Evolutionary conservation across 306 rosid species (phyloP).

Genomic region (Astragalus membranaceus): DNA sequence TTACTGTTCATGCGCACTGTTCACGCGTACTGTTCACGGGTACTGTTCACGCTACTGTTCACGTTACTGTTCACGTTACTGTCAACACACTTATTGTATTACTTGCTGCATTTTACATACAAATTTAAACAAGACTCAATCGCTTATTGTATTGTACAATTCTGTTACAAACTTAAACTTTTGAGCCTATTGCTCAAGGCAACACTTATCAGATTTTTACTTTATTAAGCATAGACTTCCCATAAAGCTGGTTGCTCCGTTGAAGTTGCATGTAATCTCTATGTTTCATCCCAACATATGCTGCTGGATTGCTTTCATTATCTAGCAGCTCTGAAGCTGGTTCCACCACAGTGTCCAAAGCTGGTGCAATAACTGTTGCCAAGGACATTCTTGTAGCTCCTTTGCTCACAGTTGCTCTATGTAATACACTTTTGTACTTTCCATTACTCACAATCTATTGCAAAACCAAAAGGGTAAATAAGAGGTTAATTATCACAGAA

Average conservation of each 20-base stretch:
- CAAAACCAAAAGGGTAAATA: not conserved
- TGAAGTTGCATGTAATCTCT: slow-evolving; percentile 36
- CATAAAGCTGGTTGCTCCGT: slow-evolving; percentile 18
- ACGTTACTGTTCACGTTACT: too few relatives aligned
- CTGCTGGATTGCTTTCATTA: slow-evolving; percentile 23
- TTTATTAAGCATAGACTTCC: slow-evolving; percentile 28
- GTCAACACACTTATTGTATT: too few relatives aligned
- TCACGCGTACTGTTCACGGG: too few relatives aligned
- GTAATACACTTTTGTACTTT: slow-evolving; percentile 42
- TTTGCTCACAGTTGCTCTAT: slow-evolving; percentile 39
- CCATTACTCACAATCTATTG: slow-evolving; percentile 44
- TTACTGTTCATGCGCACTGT: too few relatives aligned
- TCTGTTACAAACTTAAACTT: not conserved
- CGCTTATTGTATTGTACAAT: not conserved
- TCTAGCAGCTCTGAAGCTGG: slow-evolving; percentile 40
- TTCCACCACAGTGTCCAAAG: slow-evolving; percentile 35
- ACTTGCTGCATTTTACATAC: not conserved
- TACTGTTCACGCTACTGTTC: too few relatives aligned
- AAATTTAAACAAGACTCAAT: not conserved
- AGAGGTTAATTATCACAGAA: too few relatives aligned
- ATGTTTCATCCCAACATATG: slow-evolving; percentile 31
- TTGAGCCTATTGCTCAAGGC: not conserved
- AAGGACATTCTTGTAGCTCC: slow-evolving; percentile 44
- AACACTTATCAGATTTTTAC: slow-evolving; percentile 25
- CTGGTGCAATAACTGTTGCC: slow-evolving; percentile 39